Base-by-base conservation (phyloP, 257 asterid species). In the Cinchona pubescens region DNA sequence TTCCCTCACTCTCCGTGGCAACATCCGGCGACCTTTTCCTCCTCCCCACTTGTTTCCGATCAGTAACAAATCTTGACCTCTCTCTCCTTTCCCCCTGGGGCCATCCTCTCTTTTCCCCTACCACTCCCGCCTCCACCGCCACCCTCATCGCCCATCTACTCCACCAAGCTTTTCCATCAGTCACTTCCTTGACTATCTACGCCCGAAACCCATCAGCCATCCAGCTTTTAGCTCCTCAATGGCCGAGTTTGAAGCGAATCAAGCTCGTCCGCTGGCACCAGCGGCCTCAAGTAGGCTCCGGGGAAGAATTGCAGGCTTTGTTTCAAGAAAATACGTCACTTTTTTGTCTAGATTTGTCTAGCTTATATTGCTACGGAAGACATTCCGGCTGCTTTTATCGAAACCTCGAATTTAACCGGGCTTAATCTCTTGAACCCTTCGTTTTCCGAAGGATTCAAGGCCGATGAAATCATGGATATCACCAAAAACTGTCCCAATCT, bases 261-360 rank as follows among this genome's bases (percentile, higher is more conserved):
- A 94, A 90, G 88, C 96, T 94, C 76, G 96, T 92, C 56, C 78
- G 98, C 0, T 94, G 97, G 97, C 99, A 94, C 83, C 96, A 90
- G 82, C 83, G 99, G 2, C 98, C 99, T 0, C 97, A 86, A 35
- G 29, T 80, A 8, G 80, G 82, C 42, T 76, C 96, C 55, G 98
- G 96, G 0, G 93, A 91, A 29, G 99, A 94, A 74, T 82, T 94
- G 11, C 73, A 73, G 68, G 55, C 82, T 38, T 51, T 94, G 75
- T 69, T 94, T 13, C 40, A 79, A 70, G 6, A 83, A 80, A 68
- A 63, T 70, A 29, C 34, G 64, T 27, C 79, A 7, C 67, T 94
- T 7, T 35, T 14, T 5, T 81, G 89, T 1, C 74, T 94, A 2
- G 96, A 94, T 81, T 90, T 88, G 5, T 89, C 96, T 3, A 38